Evolutionary conservation across 2,329 filamentous ascomycete species (phyloP).

Genomic region (Penicillium digitatum): DNA sequence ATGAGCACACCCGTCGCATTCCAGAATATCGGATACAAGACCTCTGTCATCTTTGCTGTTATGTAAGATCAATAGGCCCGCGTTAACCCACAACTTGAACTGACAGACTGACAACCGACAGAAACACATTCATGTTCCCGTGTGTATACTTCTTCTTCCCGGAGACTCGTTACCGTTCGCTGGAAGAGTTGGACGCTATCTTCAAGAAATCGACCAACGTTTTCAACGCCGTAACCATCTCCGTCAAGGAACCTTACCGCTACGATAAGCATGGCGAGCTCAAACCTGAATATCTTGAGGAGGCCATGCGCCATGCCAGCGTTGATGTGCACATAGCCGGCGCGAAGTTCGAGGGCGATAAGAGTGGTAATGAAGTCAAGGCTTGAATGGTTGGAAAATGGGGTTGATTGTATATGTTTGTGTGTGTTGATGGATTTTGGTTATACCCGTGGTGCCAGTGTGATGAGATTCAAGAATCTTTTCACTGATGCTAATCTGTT

Average conservation of each 20-base stretch:
- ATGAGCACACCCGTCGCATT: slow-evolving; percentile 62
- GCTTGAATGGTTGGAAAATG: not conserved
- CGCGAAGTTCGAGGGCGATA: slow-evolving; percentile 25
- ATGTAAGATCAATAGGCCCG: slow-evolving; percentile 33
- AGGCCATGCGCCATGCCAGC: slow-evolving; percentile 26
- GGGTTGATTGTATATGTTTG: not conserved
- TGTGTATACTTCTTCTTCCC: slow-evolving; percentile 58
- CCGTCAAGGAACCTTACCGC: slow-evolving; percentile 50
- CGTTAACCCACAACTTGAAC: not conserved
- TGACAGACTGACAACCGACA: slow-evolving; percentile 20
- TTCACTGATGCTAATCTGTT: not conserved
- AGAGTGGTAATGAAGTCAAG: slow-evolving; percentile 19
- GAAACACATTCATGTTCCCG: slow-evolving; percentile 52
- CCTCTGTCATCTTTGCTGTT: slow-evolving; percentile 47
- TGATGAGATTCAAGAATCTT: not conserved
- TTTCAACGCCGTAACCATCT: slow-evolving; percentile 49
- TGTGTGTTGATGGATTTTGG: not conserved
- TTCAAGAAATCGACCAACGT: slow-evolving; percentile 53
- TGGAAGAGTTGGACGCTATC: slow-evolving; percentile 66
- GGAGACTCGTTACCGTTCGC: slow-evolving; percentile 54
- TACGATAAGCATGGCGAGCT: slow-evolving; percentile 57
- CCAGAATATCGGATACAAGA: slow-evolving; percentile 50
- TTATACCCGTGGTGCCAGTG: slow-evolving; percentile 1
- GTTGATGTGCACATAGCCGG: slow-evolving; percentile 10
- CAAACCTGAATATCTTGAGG: slow-evolving; percentile 47